These are phyloP conservation scores for Apiotrichum gracile DNA, from an alignment of 1,284 basidiomycete genomes.

Conservation along the genomic window DNA sequence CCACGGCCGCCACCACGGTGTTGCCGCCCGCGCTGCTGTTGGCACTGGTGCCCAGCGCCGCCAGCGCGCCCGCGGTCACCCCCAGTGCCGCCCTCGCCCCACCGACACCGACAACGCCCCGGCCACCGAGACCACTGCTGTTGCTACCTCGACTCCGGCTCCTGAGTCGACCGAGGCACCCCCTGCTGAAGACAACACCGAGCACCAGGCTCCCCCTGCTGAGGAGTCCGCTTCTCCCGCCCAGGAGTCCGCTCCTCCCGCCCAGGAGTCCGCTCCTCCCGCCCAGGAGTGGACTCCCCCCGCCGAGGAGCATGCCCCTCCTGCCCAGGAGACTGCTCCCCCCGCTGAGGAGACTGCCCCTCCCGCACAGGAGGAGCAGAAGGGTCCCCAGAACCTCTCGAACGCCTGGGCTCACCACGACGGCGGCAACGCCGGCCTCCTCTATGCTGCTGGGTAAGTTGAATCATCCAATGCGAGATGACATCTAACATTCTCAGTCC, in stretches of 20 bases:
- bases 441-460: not conserved
- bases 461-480: not conserved
- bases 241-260: not conserved
- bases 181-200: not conserved
- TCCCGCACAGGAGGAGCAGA: not conserved
- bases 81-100: not conserved
- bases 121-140: not conserved
- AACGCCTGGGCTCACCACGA: not conserved
- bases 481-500: slow-evolving; percentile 8
- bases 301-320: not conserved
- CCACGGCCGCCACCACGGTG: not conserved
- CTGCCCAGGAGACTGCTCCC: not conserved
- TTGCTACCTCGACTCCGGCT: not conserved
- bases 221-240: not conserved
- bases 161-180: not conserved
- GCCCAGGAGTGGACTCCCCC: not conserved
- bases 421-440: not conserved
- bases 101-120: not conserved
- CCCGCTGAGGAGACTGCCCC: not conserved
- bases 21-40: not conserved
- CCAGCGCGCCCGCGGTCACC: not conserved
- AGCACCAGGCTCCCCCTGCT: not conserved
- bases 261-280: not conserved
- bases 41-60: not conserved
- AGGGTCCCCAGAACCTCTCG: not conserved